These are phyloP conservation scores for Ceratocystis papillata DNA, from an alignment of 2,329 filamentous ascomycete genomes.

Conservation along the genomic window DNA sequence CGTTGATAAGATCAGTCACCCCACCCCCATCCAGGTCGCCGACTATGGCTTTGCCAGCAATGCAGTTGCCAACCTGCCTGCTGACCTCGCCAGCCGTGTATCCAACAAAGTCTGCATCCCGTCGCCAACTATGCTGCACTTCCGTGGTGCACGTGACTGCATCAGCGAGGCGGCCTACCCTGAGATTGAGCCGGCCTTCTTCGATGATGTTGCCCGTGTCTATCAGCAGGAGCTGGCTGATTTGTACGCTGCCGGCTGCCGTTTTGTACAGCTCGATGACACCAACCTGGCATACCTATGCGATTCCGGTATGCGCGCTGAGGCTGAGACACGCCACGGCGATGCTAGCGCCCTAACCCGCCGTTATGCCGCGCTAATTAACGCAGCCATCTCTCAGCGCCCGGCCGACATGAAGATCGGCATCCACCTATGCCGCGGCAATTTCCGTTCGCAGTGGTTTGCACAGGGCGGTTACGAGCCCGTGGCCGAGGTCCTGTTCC, in stretches of 20 bases:
- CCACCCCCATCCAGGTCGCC: slow-evolving; percentile 36
- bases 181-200: slow-evolving; percentile 43
- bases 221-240: slow-evolving; percentile 46
- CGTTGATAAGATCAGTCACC: slow-evolving; percentile 36
- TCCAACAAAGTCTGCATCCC: slow-evolving; percentile 59
- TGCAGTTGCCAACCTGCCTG: slow-evolving; percentile 40
- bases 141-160: slow-evolving; percentile 40
- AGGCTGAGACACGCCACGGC: slow-evolving; percentile 23
- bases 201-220: slow-evolving; percentile 45
- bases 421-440: slow-evolving; percentile 51
- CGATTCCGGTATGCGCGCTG: slow-evolving; percentile 21
- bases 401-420: slow-evolving; percentile 60
- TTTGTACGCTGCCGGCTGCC: slow-evolving; percentile 44
- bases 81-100: slow-evolving; percentile 35
- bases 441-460: slow-evolving; percentile 54
- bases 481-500: slow-evolving; percentile 51
- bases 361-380: slow-evolving; percentile 62
- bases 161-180: slow-evolving; percentile 43
- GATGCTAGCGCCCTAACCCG: slow-evolving; percentile 45
- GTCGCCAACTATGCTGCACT: slow-evolving; percentile 58
- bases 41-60: slow-evolving; percentile 35
- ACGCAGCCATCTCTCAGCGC: slow-evolving; percentile 52
- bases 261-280: slow-evolving; percentile 51
- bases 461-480: slow-evolving; percentile 54
- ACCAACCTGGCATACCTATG: slow-evolving; percentile 43